Evolutionary conservation across 805 yeast species (phyloP), one percentile per base, ranked within the genome.

Genomic region (Pichia insulana): DNA sequence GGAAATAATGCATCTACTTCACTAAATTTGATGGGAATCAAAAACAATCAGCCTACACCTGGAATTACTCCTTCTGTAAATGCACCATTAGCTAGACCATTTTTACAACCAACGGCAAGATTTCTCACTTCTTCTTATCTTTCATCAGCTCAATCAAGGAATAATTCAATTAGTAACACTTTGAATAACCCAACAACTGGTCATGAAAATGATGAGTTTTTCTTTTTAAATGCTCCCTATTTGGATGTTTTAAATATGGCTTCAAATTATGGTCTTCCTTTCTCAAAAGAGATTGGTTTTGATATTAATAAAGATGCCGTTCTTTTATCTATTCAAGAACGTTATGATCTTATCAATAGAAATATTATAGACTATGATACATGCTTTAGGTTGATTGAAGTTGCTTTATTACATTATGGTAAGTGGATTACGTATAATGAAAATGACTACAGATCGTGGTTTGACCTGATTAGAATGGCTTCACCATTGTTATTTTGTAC

Each of bases 401-500:
- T 67, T 41, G 80, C 79, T 53, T 62, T 77, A 34, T 66, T 73
- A 30, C 69, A 73, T 48, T 82, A 76, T 52, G 83, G 84, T 12
- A 66, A 80, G 17, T 82, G 89, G 89, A 78, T 80, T 4, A 36
- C 41, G 16, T 42, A 36, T 32, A 36, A 22, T 40, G 41, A 38
- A 17, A 20, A 13, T 13, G 49, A 45, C 30, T 37, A 22, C 36
- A 39, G 40, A 27, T 3, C 16, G 15, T 45, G 49, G 49, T 43
- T 45, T 28, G 46, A 45, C 15, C 17, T 28, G 2, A 68, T 80
- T 32, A 56, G 75, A 34, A 47, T 57, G 11, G 65, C 71, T 17
- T 73, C 80, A 7, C 73, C 87, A 1, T 61, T 83, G 31, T 62
- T 83, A n/a, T 59, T 82, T 10, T 73, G 83, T 4, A 68, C 78